Evolutionary conservation across 805 yeast genomes (phyloP), one percentile per base, ranked within the genome.

Genomic region (Hyphopichia homilentoma): DNA sequence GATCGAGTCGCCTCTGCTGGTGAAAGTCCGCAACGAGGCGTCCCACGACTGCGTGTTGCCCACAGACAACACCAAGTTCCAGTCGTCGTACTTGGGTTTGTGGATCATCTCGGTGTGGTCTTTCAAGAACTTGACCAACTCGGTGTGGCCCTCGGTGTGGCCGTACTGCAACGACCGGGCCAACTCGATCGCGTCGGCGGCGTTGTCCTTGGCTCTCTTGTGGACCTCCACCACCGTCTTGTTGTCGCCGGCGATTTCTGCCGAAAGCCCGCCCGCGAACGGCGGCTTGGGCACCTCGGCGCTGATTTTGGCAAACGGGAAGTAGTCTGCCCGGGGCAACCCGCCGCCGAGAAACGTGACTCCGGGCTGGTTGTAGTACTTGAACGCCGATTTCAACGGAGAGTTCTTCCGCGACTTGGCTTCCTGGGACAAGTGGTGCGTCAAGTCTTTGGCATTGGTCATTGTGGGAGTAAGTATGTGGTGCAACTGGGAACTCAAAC

Each of bases 1-100:
- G 32, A 90, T 73, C n/a, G 80, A 63, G 53, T 90, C 98, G 26
- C 90, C 95, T 38, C 81, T 77, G 52, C 78, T 65, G 48, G 80
- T 69, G 50, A 90, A 77, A 20, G 89, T 77, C 58, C 97, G 75
- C 51, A 90, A 70, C 16, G 79, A 70, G 3, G 93, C 74, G 48
- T 89, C 96, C 81, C 94, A 81, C 5, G 85, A 75, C 58, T 84
- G 86, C n/a, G 97, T 89, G 65, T 85, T 86, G 43, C 97, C 97
- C 8, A 81, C 73, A 31, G 86, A 75, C 43, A 80, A 59, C 22
- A 87, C 59, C 21, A 77, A 57, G 43, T 73, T 81, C 96, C 96
- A 89, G 54, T 82, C 70, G 9, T 49, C 46, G 39, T 73, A 75
- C 4, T 58, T 58, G n/a, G 69, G 68, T 15, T 52, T 48, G 50